phyloP scores from a whole-genome alignment of 345 rosid genomes.

The Firmiana major region DNA sequence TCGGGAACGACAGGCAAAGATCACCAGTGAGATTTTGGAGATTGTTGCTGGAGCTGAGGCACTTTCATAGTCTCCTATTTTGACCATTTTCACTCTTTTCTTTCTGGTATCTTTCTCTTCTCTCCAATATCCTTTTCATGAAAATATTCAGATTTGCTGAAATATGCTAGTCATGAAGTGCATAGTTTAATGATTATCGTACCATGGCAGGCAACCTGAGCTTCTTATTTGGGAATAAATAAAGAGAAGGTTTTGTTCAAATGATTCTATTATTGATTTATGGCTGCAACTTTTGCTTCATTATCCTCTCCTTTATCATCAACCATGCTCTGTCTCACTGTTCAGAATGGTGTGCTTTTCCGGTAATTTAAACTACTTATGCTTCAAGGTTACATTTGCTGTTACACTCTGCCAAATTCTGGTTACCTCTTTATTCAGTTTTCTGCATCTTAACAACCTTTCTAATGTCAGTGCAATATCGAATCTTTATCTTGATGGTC shows the following conservation, averaged over 20 bases:
- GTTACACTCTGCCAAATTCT: too few species aligned
- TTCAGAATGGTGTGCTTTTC: too few species aligned
- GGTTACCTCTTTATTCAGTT: too few species aligned
- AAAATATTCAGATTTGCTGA: not conserved
- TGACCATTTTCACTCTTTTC: too few species aligned
- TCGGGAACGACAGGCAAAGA: slow-evolving; percentile 68
- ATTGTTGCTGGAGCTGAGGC: slow-evolving; percentile 91
- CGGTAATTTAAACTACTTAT: too few species aligned
- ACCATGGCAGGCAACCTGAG: not conserved
- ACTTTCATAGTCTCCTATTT: slow-evolving; percentile 21
- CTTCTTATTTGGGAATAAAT: not conserved
- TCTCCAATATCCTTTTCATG: not conserved
- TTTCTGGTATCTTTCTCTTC: not conserved
- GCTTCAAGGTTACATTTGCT: too few species aligned
- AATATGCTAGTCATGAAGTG: not conserved
- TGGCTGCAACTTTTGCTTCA: not conserved
- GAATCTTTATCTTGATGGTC: too few species aligned
- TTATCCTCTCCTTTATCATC: not conserved
- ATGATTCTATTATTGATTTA: not conserved
- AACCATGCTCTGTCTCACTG: not conserved
- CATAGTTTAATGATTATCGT: not conserved
- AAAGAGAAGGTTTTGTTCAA: not conserved
- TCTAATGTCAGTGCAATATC: too few species aligned
- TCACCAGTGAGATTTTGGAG: slow-evolving; percentile 75
- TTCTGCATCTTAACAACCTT: too few species aligned